A percentile compares a stretch with the other conserved stretches of the same genome.
Conservation (phyloP, 2,329 filamentous ascomycete genomes). For the Pestalotiopsis sp. region DNA sequence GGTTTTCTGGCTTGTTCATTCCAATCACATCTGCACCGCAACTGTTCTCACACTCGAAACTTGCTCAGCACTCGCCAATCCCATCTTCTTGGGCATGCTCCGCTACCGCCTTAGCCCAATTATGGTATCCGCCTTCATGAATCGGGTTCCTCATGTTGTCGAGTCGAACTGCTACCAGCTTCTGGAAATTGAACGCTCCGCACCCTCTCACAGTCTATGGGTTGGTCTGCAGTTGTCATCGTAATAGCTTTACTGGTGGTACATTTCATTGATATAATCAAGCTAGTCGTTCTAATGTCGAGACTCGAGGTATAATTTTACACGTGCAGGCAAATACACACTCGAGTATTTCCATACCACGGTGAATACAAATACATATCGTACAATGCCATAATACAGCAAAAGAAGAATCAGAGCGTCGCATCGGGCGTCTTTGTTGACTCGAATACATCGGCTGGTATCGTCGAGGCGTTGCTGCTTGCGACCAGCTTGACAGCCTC, state of each 20-base stretch:
- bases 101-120: too few species aligned
- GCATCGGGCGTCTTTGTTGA: neutral
- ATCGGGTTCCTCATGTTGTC: too few species aligned
- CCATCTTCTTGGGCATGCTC: too few species aligned
- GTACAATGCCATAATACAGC: neutral
- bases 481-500: conserved; percentile 40
- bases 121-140: too few species aligned
- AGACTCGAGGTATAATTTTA: neutral
- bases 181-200: too few species aligned
- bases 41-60: too few species aligned
- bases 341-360: neutral
- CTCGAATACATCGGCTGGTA: neutral
- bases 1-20: neutral
- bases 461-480: conserved; percentile 10
- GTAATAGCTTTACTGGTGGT: neutral
- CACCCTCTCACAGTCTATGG: too few species aligned
- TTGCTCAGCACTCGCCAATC: too few species aligned
- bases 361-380: neutral
- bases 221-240: neutral
- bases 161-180: too few species aligned
- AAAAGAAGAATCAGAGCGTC: neutral
- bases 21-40: neutral
- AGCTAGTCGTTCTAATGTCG: neutral
- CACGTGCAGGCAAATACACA: neutral
- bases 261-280: neutral